Conservation (phyloP, 2,329 filamentous ascomycete genomes). For the Stylonectria norvegica region DNA sequence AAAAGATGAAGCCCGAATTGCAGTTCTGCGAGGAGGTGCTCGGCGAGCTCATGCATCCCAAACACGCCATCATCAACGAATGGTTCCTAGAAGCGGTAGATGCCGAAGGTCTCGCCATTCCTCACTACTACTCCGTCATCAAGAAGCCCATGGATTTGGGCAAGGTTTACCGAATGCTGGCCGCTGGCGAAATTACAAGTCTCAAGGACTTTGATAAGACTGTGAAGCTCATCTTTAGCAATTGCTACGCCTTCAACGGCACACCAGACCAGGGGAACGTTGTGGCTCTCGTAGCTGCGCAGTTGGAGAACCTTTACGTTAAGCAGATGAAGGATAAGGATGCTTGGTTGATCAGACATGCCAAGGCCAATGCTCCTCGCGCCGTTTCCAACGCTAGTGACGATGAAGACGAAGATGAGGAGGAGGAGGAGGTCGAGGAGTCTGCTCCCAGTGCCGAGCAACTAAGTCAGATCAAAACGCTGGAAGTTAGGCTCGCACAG, state of each 20-base stretch:
- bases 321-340: slow-evolving; percentile 74
- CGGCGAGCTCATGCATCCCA: slow-evolving; percentile 71
- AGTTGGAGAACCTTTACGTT: slow-evolving; percentile 73
- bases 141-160: slow-evolving; percentile 95
- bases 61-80: slow-evolving; percentile 63
- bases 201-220: slow-evolving; percentile 84
- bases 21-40: slow-evolving; percentile 85
- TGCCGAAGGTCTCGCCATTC: slow-evolving; percentile 89
- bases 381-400: slow-evolving; percentile 64
- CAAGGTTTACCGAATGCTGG: slow-evolving; percentile 76
- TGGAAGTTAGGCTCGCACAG: slow-evolving; percentile 50
- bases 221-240: slow-evolving; percentile 77
- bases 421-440: slow-evolving; percentile 48
- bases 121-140: slow-evolving; percentile 87
- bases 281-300: slow-evolving; percentile 68
- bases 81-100: slow-evolving; percentile 86
- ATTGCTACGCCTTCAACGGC: slow-evolving; percentile 88
- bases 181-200: slow-evolving; percentile 72
- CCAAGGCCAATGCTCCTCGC: slow-evolving; percentile 51
- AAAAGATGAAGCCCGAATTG: slow-evolving; percentile 84
- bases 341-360: slow-evolving; percentile 74
- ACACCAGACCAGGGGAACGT: slow-evolving; percentile 57
- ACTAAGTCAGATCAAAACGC: slow-evolving; percentile 47
- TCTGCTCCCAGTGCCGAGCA: slow-evolving; percentile 41
- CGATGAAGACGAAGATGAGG: slow-evolving; percentile 70